Conservation (phyloP, 345 rosid species). For the Gossypium longicalyx region DNA sequence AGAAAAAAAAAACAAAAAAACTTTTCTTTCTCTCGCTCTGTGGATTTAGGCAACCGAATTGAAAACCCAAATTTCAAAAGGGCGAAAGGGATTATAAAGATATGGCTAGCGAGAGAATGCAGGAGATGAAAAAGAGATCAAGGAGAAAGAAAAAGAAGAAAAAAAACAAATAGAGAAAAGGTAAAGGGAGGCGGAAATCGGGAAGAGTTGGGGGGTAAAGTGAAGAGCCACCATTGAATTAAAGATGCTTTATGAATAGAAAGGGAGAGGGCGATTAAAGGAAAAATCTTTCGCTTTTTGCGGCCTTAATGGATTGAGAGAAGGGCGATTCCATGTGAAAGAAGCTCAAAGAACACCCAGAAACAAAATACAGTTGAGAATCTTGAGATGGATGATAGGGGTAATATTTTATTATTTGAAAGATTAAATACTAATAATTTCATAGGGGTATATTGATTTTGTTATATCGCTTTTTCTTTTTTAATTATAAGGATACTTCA, state of each 20-base stretch:
- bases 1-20: neutral
- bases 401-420: too few relatives aligned
- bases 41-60: slow-evolving; percentile 9
- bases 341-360: too few relatives aligned
- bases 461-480: too few relatives aligned
- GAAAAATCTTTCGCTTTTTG: neutral
- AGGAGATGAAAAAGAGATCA: neutral
- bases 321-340: neutral
- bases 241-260: neutral
- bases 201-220: neutral
- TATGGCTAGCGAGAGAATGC: neutral
- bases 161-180: neutral
- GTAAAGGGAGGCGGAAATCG: slow-evolving; percentile 11
- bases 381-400: too few relatives aligned
- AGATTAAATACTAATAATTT: too few relatives aligned
- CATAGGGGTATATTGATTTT: too few relatives aligned
- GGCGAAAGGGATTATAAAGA: neutral
- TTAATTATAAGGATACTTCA: too few relatives aligned
- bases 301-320: slow-evolving; percentile 22
- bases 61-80: neutral
- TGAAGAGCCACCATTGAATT: slow-evolving; percentile 20
- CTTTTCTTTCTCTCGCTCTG: slow-evolving; percentile 2
- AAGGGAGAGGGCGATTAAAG: neutral
- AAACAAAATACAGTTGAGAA: too few relatives aligned
- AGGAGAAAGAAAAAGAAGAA: too few relatives aligned